Evolutionary conservation across 1,284 basidiomycete species (phyloP).

Genomic region (Baeospora myosura): DNA sequence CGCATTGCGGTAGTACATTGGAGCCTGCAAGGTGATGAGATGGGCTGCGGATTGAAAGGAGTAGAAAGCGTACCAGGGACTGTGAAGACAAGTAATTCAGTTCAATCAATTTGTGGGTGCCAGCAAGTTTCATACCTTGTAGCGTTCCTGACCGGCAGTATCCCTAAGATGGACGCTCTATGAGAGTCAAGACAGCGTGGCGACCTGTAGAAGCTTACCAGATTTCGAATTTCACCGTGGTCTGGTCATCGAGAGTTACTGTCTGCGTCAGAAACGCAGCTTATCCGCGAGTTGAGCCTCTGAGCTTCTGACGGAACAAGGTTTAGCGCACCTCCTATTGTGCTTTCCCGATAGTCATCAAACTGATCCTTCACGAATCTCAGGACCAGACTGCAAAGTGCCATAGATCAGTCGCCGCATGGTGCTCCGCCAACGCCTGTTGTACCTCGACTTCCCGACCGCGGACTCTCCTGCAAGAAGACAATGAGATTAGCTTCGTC

Average conservation of each 20-base stretch:
- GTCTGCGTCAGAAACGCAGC: conserved; percentile 97
- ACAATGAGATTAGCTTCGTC: conserved; percentile 9
- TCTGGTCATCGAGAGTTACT: conserved; percentile 82
- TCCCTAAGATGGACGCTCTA: conserved; percentile 60
- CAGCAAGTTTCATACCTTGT: conserved; percentile 65
- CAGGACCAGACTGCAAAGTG: conserved; percentile 71
- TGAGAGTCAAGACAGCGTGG: conserved; percentile 6
- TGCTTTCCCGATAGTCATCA: conserved; percentile 92
- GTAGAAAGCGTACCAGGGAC: conserved; percentile 49
- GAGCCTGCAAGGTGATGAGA: conserved; percentile 56
- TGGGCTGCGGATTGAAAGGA: no score
- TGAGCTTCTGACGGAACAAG: not conserved
- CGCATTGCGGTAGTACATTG: conserved; percentile 90
- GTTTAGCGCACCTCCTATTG: conserved; percentile 62
- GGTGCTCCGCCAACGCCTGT: conserved; percentile 2
- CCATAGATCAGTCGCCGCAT: conserved; percentile 4
- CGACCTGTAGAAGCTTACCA: conserved; percentile 49
- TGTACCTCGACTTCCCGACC: conserved; percentile 90
- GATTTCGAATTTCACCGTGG: conserved; percentile 95
- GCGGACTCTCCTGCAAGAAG: conserved; percentile 78
- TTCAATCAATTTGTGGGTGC: conserved; percentile 9
- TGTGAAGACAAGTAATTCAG: conserved; percentile 21
- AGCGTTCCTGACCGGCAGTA: conserved; percentile 89
- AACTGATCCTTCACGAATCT: conserved; percentile 97
- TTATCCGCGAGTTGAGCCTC: conserved; percentile 16